Base-by-base conservation (phyloP, 345 rosid species). In the Ceriops decandra region DNA sequence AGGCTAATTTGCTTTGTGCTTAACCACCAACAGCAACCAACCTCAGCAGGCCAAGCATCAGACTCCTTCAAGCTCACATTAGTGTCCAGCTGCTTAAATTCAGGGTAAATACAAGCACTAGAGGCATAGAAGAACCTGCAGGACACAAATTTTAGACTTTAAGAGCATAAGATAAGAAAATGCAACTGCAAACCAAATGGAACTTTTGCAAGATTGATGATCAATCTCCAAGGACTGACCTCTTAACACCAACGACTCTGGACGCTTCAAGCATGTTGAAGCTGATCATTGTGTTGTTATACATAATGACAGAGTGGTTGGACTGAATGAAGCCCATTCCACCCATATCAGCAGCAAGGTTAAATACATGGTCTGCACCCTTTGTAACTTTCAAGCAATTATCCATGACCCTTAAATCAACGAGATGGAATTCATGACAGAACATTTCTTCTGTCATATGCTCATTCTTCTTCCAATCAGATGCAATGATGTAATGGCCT, bases 1-100 rank as follows among this genome's bases (percentile, higher is more conserved):
- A 22, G 16, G 13, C 13, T 24, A 67, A 20, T 20, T 54, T 52
- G 22, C 13, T 53, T 27, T 26, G 15, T 46, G 17, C 5, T 63
- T 46, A 73, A 33, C n/a, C 11, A 56, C 21, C 54, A 24, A 30
- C 47, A 60, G 33, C 19, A 74, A 87, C 85, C 60, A 79, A 91
- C 99, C 99, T 95, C 98, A 5, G 99, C 99, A 76, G 98, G 98
- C 98, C 99, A 95, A 62, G 97, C 99, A 84, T 95, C 99, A 6
- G 99, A 75, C 77, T 95, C 99, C 89, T 91, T 95, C 76, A 95
- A 77, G 90, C 98, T 95, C 78, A 95, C 99, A 67, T 92, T 92
- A 49, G 97, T 92, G 20, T 95, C 98, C 78, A 95, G 76, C 87
- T 95, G 99, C 87, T 95, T 95, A 54, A 95, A 95, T 81, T 95